Evolutionary conservation across 1,139 yeast genomes (phyloP), one percentile per base, ranked within the genome.

Genomic region (Kurtzmaniella quercitrusa): DNA sequence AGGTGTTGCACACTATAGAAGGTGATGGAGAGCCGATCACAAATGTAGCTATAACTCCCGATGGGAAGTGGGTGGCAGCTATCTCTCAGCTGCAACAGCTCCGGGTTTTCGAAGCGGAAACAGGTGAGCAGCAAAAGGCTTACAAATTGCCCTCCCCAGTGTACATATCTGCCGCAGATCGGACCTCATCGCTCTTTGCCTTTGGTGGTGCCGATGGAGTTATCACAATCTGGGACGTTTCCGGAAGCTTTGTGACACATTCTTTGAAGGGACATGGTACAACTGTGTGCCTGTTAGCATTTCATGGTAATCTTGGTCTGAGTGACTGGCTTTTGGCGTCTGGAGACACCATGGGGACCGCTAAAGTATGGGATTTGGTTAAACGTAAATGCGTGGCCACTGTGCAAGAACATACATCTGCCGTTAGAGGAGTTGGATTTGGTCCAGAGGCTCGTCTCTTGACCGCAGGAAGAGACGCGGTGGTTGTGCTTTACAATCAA

Each of bases 141-240:
- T 72, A 74, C 63, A 83, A 78, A 58, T 57, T 84, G 43, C 68
- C 86, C 3, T 81, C 96, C 1, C 96, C 98, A 1, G 86, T 88
- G 1, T 87, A 87, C 60, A 84, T 88, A 16, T 76, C 89, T 45
- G 73, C 84, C 12, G 78, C 79, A 26, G 98, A 93, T 60, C 61
- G 78, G 5, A 88, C 97, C 0, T 85, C 96, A 14, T 80, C 95
- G 3, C 70, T 93, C 40, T 80, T 91, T 56, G 95, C 96, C 32
- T 83, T 94, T 55, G 99, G 99, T 40, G 93, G 96, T 39, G 86
- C 97, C 0, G 98, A 94, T 60, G 98, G 98, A 40, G 78, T 82
- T 34, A 86, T 91, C 17, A 83, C 88, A 40, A 95, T 94, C 2
- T 89, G 96, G 86, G 98, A 93, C 61, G 76, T 93, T 38, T 91